These are phyloP conservation scores for Stephanodiscus minutulus DNA, from an alignment of 108 stramenopile genomes.

Conservation along the genomic window DNA sequence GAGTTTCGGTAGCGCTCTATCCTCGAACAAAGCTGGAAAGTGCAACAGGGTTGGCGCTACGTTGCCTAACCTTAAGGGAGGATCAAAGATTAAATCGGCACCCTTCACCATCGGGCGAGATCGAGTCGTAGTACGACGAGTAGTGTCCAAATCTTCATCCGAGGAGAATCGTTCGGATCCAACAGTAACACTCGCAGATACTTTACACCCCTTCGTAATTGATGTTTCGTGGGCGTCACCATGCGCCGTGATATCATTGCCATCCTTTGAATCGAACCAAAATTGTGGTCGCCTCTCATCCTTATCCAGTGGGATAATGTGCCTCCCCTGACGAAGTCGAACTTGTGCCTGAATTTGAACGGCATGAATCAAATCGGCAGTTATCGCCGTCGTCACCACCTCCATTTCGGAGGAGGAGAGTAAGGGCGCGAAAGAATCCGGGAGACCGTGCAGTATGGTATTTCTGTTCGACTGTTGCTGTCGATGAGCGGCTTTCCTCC, in stretches of 20 bases:
- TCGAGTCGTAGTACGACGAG: conserved; percentile 52
- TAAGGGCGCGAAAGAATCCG: conserved; percentile 88
- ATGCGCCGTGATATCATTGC: conserved; percentile 13
- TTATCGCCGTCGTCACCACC: conserved; percentile 62
- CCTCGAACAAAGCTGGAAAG: conserved; percentile 85
- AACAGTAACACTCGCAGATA: conserved; percentile 57
- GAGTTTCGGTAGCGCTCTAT: conserved; percentile 60
- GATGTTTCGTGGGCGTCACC: conserved; percentile 4
- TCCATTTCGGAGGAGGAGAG: conserved; percentile 81
- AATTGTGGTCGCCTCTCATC: conserved; percentile 82
- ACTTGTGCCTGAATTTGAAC: conserved; percentile 61
- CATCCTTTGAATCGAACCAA: conserved; percentile 49
- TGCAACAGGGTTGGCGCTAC: conserved; percentile 88
- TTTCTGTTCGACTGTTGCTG: conserved; percentile 22
- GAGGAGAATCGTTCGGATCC: conserved; percentile 69
- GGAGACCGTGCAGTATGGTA: conserved; percentile 53
- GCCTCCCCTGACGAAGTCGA: conserved; percentile 65
- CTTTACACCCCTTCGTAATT: conserved; percentile 55
- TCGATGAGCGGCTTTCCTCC: conserved; percentile 5
- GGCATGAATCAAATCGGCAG: conserved; percentile 84
- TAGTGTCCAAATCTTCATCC: conserved; percentile 74
- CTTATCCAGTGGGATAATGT: conserved; percentile 82
- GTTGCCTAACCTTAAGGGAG: conserved; percentile 77
- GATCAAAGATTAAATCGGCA: conserved; percentile 68
- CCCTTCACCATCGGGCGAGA: conserved; percentile 83